Conservation (phyloP, 495 filamentous ascomycete genomes). For the Aspergillus ostianus region DNA sequence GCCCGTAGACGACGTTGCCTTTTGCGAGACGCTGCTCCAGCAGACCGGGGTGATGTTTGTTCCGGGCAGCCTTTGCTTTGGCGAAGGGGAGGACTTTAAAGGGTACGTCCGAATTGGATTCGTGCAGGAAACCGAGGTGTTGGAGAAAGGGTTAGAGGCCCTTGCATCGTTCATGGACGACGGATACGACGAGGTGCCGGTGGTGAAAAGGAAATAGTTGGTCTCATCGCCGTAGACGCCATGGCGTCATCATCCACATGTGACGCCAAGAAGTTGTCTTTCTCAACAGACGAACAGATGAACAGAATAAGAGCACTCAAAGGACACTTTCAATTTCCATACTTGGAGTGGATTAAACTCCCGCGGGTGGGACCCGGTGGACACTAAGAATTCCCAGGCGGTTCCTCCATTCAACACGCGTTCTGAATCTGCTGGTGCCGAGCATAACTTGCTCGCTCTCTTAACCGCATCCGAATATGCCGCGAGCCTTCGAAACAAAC, state of each 20-base stretch:
- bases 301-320: too few species aligned
- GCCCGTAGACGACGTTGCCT: slow-evolving; percentile 67
- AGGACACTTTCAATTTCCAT: too few species aligned
- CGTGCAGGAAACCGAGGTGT: slow-evolving; percentile 67
- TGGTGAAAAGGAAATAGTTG: slow-evolving; percentile 24
- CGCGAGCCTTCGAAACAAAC: neutral
- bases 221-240: neutral
- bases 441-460: neutral
- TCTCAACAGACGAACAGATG: neutral
- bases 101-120: slow-evolving; percentile 82
- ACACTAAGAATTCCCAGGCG: too few species aligned
- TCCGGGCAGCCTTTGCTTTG: slow-evolving; percentile 77
- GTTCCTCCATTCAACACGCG: too few species aligned
- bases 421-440: neutral
- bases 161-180: slow-evolving; percentile 62
- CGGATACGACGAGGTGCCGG: slow-evolving; percentile 52
- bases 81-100: slow-evolving; percentile 63
- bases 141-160: slow-evolving; percentile 64
- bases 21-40: slow-evolving; percentile 68
- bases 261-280: neutral
- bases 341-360: too few species aligned
- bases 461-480: neutral
- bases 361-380: too few species aligned
- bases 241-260: neutral
- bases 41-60: slow-evolving; percentile 77